These are phyloP conservation scores for Drosera spatulata DNA, from an alignment of 179 eudicot genomes.

Conservation along the genomic window DNA sequence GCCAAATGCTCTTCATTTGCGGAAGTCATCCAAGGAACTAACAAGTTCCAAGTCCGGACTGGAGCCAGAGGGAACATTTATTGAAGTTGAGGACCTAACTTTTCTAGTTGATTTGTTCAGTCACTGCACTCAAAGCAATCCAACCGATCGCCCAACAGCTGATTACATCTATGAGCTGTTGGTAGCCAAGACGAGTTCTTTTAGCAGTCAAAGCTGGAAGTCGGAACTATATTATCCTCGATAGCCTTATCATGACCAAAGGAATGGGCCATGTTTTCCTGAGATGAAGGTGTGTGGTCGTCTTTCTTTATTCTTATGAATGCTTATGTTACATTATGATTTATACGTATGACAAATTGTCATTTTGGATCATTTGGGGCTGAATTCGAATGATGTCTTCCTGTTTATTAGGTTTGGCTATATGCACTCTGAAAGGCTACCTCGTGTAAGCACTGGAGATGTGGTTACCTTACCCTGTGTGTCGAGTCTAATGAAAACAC, in stretches of 20 bases:
- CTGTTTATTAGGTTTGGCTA: slow-evolving; percentile 3
- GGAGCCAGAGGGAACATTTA: slow-evolving; percentile 20
- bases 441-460: slow-evolving; percentile 39
- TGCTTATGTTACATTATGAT: too few species aligned
- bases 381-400: too few species aligned
- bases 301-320: too few species aligned
- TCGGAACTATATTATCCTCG: too few species aligned
- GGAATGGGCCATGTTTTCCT: too few species aligned
- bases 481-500: slow-evolving; percentile 11
- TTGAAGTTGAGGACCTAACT: slow-evolving; percentile 33
- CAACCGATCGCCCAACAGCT: slow-evolving; percentile 72
- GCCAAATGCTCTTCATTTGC: slow-evolving; percentile 41
- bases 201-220: slow-evolving; percentile 7
- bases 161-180: slow-evolving; percentile 41
- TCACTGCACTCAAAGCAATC: slow-evolving; percentile 52
- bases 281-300: too few species aligned
- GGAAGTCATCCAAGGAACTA: slow-evolving; percentile 25
- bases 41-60: slow-evolving; percentile 22
- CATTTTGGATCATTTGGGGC: too few species aligned
- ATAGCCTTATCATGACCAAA: too few species aligned
- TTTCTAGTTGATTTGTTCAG: slow-evolving; percentile 50
- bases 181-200: slow-evolving; percentile 24
- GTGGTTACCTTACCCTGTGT: background rate
- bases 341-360: too few species aligned
- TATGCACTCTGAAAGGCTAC: slow-evolving; percentile 24